Base-by-base conservation (phyloP, 768 basidiomycete genomes). In the Boletus subparvulus region DNA sequence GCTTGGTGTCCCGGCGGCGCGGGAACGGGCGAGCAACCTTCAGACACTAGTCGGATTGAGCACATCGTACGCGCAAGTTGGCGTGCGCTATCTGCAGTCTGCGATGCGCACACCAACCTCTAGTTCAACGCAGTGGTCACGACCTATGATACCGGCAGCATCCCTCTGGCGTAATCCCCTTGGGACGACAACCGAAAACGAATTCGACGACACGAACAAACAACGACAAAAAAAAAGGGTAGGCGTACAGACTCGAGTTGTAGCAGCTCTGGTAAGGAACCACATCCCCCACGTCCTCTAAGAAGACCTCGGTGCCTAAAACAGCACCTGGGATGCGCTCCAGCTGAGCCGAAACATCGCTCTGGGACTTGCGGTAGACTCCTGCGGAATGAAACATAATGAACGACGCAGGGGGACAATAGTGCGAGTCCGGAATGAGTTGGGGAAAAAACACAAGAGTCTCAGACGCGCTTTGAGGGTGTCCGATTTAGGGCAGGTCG, bases 291-390 rank as follows among this genome's bases (percentile, higher is more conserved):
- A 66, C 7, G 46, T 59, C 52, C 42, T 26, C 50, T 36, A 55
- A 12, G 55, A 37, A 53, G 21, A 21, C 39, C 24, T 47, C 6
- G 28, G 39, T 11, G 26, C 44, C 10, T 16, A 6, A 26, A 24
- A 41, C 37, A 49, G 43, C 37, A 52, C 56, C 28, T 51, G 59
- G 62, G 62, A 61, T 55, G 62, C 40, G 68, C 76, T 61, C 62
- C 72, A 58, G 64, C 67, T 63, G 65, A 68, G 47, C 65, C 52
- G 39, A 58, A 59, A 35, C 49, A 28, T 72, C 47, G 53, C 55
- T 72, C 70, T 72, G 36, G 71, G 70, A 72, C 70, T 54, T 60
- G 68, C 70, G 68, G 70, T 72, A 72, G 70, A 66, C 70, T 72
- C 70, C 70, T 72, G 71, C 70, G 62, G 47, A 53, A 43, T 47